Evolutionary conservation across 768 basidiomycete genomes (phyloP), one percentile per base, ranked within the genome.

Genomic region (Lentinus brumalis): DNA sequence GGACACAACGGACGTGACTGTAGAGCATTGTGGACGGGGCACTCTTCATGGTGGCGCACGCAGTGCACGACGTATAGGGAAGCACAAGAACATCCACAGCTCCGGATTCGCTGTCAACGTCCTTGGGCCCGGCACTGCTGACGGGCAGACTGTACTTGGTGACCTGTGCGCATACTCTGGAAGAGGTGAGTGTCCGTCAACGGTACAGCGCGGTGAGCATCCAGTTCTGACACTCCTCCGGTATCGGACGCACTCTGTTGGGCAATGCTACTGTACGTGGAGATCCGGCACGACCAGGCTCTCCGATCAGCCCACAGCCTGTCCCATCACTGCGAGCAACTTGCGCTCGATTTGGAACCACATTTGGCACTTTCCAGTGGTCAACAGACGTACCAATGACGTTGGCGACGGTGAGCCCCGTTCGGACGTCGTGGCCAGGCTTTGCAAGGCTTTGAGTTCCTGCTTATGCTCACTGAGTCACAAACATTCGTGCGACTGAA

Each of bases 81-180:
- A 74, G 26, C 74, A 80, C 63, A 81, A 81, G 69, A 71, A 87
- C 29, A 76, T 78, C 3, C 67, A 86, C 12, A 83, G 80, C 44
- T 85, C 85, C 16, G 87, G 83, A 2, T 88, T 89, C 70, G 80
- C 77, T 5, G 64, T 89, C 51, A 75, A 80, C 59, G 56, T 67
- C 50, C 62, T n/a, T n/a, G n/a, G n/a, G n/a, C n/a, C 69, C 10
- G 65, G 68, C 50, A 38, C 60, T 31, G 12, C 62, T 49, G 57
- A 69, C 56, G 60, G 69, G 9, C 72, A 77, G 57, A 66, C 74
- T 8, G 62, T 83, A 15, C 66, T 87, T n/a, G 39, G 60, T 86
- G 26, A 83, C 83, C 12, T 88, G 86, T 65, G 83, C 82, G 7
- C 87, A 88, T 69, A 86, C 87, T 2, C 69, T 89, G 30, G 82